These are phyloP conservation scores for Rosa lucieae DNA, from an alignment of 306 rosid genomes.

Conservation along the genomic window DNA sequence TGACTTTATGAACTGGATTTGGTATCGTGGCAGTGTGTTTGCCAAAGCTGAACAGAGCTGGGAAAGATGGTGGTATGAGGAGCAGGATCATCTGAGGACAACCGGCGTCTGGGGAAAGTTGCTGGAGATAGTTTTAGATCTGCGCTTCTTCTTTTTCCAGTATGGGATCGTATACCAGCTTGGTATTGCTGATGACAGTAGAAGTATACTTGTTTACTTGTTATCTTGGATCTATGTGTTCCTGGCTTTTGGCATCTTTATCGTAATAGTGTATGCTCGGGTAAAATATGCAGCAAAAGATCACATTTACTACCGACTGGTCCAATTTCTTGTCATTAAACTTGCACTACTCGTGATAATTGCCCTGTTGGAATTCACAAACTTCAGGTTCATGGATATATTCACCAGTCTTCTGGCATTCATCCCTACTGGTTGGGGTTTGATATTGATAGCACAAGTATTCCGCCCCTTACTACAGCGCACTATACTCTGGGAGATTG, in stretches of 20 bases:
- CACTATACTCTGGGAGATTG: conserved; percentile 52
- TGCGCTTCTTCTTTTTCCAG: conserved; percentile 82
- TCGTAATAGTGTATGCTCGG: conserved; percentile 61
- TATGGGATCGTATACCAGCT: conserved; percentile 77
- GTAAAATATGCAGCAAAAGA: conserved; percentile 53
- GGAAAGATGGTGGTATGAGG: conserved; percentile 98
- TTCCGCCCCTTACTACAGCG: conserved; percentile 53
- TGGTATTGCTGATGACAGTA: conserved; percentile 63
- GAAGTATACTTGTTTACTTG: conserved; percentile 64
- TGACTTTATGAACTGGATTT: conserved; percentile 82
- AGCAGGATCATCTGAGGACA: conserved; percentile 72
- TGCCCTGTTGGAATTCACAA: conserved; percentile 65
- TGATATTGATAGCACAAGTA: conserved; percentile 78
- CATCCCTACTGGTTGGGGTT: conserved; percentile 92
- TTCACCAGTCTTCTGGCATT: conserved; percentile 82
- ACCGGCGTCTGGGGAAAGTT: conserved; percentile 82
- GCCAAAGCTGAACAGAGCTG: conserved; percentile 93
- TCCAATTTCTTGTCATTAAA: conserved; percentile 59
- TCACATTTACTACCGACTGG: conserved; percentile 77
- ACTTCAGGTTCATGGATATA: conserved; percentile 52
- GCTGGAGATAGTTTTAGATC: conserved; percentile 70
- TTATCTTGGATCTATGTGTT: conserved; percentile 79
- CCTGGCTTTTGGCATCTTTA: conserved; percentile 51
- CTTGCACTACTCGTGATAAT: conserved; percentile 49
- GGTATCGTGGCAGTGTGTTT: conserved; percentile 70